Base-by-base conservation (phyloP, 2,329 filamentous ascomycete genomes). In the Trichoderma asperellum region DNA sequence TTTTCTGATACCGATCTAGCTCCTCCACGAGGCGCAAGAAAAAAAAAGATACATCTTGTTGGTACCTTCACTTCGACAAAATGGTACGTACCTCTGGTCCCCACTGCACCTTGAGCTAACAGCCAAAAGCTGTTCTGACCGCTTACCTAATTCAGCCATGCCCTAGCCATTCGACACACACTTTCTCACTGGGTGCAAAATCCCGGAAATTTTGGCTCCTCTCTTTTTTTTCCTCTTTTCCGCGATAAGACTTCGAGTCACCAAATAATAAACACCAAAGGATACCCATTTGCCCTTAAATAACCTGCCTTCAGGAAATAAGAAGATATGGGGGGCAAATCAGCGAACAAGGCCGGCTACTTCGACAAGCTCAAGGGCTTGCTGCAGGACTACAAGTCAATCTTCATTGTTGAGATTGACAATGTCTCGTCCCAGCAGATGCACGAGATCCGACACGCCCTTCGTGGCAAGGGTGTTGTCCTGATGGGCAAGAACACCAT, bases 391-490 rank as follows among this genome's bases (percentile, higher is more conserved):
- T 98, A 96, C 92, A 90, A 89, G 84, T 95, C 92, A 81, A 92
- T 98, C 87, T 98, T 99, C 93, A 94, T 99, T 84, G 94, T 97
- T 84, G 81, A 90, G 81, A 91, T 95, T 82, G 93, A 98, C 93
- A 99, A 98, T 99, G 96, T 99, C 90, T 93, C 91, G 84, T 99
- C 96, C 78, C 96, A 99, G 91, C 96, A 99, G 91, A 99, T 99
- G 96, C 96, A 99, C 93, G 96, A 99, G 90, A 98, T 99, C 84
- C 92, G 96, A 83, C 86, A 91, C 80, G 85, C 93, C 79, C 92
- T 99, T 83, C 94, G 96, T 83, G 91, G 91, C 73, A 86, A 97
- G 85, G 94, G 89, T 85, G 92, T 98, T 78, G 94, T 99, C 78
- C 88, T 99, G 86, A 98, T 98, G 96, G 96, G 95, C 83, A 98